Base-by-base conservation (phyloP, 169 alveolate genomes). In the Plasmodium malariae region DNA sequence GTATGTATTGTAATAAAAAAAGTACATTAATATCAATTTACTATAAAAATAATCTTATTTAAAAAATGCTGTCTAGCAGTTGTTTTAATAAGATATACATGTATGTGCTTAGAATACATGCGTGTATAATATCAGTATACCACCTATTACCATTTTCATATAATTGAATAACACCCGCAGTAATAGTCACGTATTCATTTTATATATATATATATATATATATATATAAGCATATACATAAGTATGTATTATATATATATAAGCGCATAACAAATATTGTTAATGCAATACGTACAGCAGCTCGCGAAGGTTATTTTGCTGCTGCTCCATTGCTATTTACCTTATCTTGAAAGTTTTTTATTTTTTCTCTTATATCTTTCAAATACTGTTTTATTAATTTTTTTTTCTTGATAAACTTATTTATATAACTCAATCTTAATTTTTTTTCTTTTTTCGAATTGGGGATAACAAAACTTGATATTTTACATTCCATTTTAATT, bases 401-500 rank as follows among this genome's bases (percentile, higher is more conserved):
- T 80, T 80, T 80, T 80, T 65, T 80, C 37, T 54, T 49, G 30
- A 65, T 65, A 24, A 80, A 49, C 48, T 80, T 83, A 51, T 83
- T 83, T 48, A 83, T 51, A 40, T 83, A 83, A 48, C 57, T 83
- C 49, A 83, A 40, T 67, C 91, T 83, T 32, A 83, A 32, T 51
- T 68, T 49, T 83, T 83, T 83, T 60, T 83, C 91, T 43, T 83
- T 67, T 59, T 37, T 83, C 32, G 91, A 83, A 67, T 51, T 51
- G 7, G 91, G 91, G 67, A 83, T 67, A 83, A 83, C 91, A 51
- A 83, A 83, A 43, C 45, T 51, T 67, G 83, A 48, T 26, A 83
- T 83, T 83, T 83, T 83, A 49, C 60, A 14, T 30, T 83, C 91
- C 78, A 83, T 83, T 65, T 83, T 83, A n/a, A 83, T 40, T 21